A percentile compares a stretch with the other conserved stretches of the same genome.
These are phyloP conservation scores for Pseudohalonectria lignicola DNA, from an alignment of 2,329 filamentous ascomycete genomes.

Conservation along the genomic window DNA sequence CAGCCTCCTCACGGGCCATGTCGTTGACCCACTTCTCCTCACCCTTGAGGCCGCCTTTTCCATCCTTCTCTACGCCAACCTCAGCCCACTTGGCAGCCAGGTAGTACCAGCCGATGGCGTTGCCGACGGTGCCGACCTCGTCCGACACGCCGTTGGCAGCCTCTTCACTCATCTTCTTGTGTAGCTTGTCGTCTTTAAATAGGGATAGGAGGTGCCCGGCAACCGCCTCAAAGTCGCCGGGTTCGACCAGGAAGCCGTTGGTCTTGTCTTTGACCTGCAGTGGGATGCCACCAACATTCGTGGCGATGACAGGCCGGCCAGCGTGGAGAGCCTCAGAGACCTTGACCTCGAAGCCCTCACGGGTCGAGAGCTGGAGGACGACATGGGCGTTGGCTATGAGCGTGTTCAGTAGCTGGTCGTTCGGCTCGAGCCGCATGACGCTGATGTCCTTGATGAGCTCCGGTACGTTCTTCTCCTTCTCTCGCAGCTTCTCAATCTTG, in stretches of 20 bases:
- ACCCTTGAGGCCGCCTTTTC: slow-evolving; percentile 36
- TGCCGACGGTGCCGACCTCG: slow-evolving; percentile 73
- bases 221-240: slow-evolving; percentile 59
- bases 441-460: slow-evolving; percentile 56
- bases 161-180: slow-evolving; percentile 53
- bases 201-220: slow-evolving; percentile 56
- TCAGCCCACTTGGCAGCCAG: slow-evolving; percentile 57
- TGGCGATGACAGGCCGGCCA: slow-evolving; percentile 67
- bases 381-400: slow-evolving; percentile 63
- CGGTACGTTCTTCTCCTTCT: slow-evolving; percentile 49
- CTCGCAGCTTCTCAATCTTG: no score
- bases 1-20: slow-evolving; percentile 56
- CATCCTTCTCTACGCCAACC: slow-evolving; percentile 30
- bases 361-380: slow-evolving; percentile 67
- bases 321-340: slow-evolving; percentile 76
- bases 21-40: slow-evolving; percentile 62
- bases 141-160: slow-evolving; percentile 61
- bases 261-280: slow-evolving; percentile 63
- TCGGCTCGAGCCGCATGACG: slow-evolving; percentile 66
- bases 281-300: slow-evolving; percentile 67
- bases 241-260: slow-evolving; percentile 63
- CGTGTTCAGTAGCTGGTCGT: slow-evolving; percentile 70
- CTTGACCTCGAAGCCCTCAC: slow-evolving; percentile 80
- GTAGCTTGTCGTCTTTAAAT: slow-evolving; percentile 53
- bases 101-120: slow-evolving; percentile 67